Evolutionary conservation across 306 rosid species (phyloP).

Genomic region (Comarum palustre): DNA sequence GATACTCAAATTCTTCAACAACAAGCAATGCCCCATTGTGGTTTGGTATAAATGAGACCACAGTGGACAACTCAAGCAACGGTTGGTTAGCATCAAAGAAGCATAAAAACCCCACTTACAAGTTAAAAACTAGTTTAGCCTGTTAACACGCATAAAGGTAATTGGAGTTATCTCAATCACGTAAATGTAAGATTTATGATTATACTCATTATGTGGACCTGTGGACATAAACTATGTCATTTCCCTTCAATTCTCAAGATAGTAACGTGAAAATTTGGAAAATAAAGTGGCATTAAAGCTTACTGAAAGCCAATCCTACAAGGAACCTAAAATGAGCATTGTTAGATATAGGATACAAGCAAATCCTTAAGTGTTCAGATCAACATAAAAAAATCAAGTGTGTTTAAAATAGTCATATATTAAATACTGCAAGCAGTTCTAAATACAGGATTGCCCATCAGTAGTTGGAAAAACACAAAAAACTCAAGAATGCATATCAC

Average conservation of each 20-base stretch:
- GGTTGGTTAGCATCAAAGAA: not conserved
- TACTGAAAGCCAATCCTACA: no score
- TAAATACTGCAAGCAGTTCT: not conserved
- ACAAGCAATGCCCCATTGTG: not conserved
- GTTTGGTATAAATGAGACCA: not conserved
- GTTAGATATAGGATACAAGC: no score
- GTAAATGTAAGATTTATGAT: no score
- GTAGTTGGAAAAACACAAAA: not conserved
- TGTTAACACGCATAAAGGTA: not conserved
- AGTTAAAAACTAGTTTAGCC: not conserved
- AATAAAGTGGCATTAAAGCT: no score
- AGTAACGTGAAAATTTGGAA: no score
- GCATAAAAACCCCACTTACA: not conserved
- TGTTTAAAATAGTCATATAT: not conserved
- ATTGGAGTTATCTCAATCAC: no score
- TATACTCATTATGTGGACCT: no score
- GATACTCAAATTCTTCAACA: not conserved
- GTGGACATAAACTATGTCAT: no score
- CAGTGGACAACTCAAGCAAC: not conserved
- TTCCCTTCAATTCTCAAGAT: no score
- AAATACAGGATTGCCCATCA: not conserved
- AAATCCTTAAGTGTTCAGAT: no score
- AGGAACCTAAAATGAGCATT: no score
- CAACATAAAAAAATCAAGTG: not conserved
- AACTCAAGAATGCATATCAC: conserved; percentile 24